These are phyloP conservation scores for Lagenaria siceraria DNA, from an alignment of 306 rosid genomes.

Conservation along the genomic window DNA sequence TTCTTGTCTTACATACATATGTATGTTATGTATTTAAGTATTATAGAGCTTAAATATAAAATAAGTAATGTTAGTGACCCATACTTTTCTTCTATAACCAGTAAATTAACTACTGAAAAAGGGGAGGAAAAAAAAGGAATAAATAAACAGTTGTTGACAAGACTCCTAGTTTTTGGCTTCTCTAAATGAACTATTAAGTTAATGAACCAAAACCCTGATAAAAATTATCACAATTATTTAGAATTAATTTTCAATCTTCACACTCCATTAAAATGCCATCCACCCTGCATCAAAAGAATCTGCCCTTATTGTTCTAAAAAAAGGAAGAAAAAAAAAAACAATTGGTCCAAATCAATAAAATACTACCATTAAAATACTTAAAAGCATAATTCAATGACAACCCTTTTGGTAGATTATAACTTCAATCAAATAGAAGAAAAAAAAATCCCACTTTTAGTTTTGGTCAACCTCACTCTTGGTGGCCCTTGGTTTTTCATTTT, in stretches of 20 bases:
- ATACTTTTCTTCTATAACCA: not conserved
- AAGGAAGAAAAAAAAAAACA: not conserved
- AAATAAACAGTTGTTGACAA: not conserved
- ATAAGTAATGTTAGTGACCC: not conserved
- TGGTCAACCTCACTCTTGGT: not conserved
- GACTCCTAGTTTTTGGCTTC: not conserved
- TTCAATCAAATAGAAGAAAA: not conserved
- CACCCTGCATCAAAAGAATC: not conserved
- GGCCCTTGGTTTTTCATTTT: not conserved
- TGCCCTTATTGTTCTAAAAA: not conserved
- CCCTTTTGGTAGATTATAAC: not conserved
- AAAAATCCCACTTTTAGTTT: not conserved
- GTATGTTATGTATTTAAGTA: not conserved
- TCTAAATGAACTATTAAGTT: not conserved
- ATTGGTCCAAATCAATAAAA: not conserved
- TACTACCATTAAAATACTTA: not conserved
- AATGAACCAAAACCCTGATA: not conserved
- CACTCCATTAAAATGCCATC: not conserved
- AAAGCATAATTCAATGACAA: not conserved
- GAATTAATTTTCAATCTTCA: not conserved
- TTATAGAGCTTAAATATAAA: not conserved
- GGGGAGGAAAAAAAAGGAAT: not conserved
- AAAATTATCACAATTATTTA: not conserved
- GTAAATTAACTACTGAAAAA: not conserved
- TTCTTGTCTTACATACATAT: not conserved